Conservation (phyloP, 371 early-diverging fungal genomes). For the Circinella minor region DNA sequence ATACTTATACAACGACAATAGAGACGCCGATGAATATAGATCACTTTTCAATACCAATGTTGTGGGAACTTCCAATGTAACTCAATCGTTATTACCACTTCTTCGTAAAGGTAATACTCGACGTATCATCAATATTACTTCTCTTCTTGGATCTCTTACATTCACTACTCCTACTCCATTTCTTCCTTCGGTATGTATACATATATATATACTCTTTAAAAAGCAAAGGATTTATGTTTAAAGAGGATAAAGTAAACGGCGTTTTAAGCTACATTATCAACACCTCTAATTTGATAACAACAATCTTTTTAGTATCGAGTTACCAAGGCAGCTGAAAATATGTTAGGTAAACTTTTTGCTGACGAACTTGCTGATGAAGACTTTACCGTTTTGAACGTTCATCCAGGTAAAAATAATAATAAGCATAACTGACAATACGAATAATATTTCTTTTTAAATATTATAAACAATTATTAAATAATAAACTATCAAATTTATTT, state of each 20-base stretch:
- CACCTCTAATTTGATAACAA: neutral
- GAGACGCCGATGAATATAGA: slow-evolving; percentile 15
- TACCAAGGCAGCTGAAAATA: slow-evolving; percentile 41
- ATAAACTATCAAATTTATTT: too few relatives aligned
- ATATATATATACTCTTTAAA: neutral
- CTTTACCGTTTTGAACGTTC: slow-evolving; percentile 29
- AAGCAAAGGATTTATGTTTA: too few relatives aligned
- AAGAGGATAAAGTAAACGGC: too few relatives aligned
- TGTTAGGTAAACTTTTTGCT: slow-evolving; percentile 25
- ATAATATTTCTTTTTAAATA: too few relatives aligned
- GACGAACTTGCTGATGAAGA: slow-evolving; percentile 22
- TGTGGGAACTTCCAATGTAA: slow-evolving; percentile 28
- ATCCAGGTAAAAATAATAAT: slow-evolving; percentile 29
- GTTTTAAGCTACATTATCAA: neutral
- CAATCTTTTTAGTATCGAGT: slow-evolving; percentile 26
- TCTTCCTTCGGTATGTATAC: neutral
- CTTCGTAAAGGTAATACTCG: slow-evolving; percentile 28
- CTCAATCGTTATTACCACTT: slow-evolving; percentile 29
- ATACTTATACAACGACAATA: neutral
- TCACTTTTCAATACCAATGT: slow-evolving; percentile 30
- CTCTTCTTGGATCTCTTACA: slow-evolving; percentile 27
- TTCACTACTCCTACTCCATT: slow-evolving; percentile 8
- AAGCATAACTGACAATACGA: too few relatives aligned
- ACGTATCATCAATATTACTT: slow-evolving; percentile 36
- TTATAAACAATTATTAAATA: too few relatives aligned